A percentile compares a stretch with the other conserved stretches of the same genome.
These are phyloP conservation scores for Groenewaldozyma auringiensis DNA, from an alignment of 1,139 yeast species.

Conservation along the genomic window DNA sequence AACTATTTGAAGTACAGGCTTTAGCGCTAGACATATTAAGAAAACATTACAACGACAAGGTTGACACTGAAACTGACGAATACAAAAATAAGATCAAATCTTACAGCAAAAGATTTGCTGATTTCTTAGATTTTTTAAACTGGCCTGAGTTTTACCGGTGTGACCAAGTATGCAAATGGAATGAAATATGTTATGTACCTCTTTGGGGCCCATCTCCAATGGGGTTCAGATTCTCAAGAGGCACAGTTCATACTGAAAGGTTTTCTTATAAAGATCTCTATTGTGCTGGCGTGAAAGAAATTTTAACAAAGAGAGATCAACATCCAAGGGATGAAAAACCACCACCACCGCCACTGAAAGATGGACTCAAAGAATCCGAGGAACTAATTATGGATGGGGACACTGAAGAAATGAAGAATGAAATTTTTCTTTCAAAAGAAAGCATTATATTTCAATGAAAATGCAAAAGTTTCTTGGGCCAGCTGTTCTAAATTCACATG, in stretches of 20 bases:
- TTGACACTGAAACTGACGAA: conserved; percentile 5
- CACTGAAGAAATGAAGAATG: no score
- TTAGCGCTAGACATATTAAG: conserved; percentile 19
- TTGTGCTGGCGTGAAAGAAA: not conserved
- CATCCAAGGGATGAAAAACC: no score
- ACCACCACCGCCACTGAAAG: no score
- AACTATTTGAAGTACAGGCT: conserved; percentile 33
- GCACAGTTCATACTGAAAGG: not conserved
- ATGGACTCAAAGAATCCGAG: no score
- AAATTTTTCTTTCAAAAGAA: no score
- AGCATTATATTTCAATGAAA: no score
- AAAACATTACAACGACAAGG: conserved; percentile 7
- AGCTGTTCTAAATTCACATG: no score
- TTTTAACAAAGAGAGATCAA: not conserved
- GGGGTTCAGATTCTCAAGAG: conserved; percentile 1
- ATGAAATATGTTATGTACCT: conserved; percentile 47
- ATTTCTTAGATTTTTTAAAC: conserved; percentile 26
- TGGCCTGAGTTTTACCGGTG: conserved; percentile 44
- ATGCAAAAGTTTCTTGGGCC: no score
- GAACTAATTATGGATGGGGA: no score
- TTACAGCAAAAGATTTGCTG: conserved; percentile 15
- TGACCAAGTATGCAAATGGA: conserved; percentile 34
- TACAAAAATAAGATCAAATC: conserved; percentile 8
- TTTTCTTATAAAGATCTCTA: not conserved
- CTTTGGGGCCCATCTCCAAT: conserved; percentile 47